These are phyloP conservation scores for Fusarium succisae DNA, from an alignment of 2,329 filamentous ascomycete genomes.

Conservation along the genomic window DNA sequence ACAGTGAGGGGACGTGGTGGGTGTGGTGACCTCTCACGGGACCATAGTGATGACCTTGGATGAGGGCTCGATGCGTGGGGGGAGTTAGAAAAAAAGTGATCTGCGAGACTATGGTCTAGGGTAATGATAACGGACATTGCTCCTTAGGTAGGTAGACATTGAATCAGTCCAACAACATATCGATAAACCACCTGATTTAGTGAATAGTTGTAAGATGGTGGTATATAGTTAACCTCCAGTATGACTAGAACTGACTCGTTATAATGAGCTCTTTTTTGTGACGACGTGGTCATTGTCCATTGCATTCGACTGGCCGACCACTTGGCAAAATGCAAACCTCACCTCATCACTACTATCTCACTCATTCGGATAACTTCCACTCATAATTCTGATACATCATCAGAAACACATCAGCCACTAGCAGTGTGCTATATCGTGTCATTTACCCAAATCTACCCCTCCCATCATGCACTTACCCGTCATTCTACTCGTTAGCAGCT, in stretches of 20 bases:
- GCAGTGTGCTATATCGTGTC: neutral
- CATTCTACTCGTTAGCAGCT: neutral
- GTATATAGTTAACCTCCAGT: constrained; percentile 4
- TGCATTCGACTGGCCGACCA: neutral
- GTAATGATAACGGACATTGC: constrained; percentile 20
- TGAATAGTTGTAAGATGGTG: constrained; percentile 8
- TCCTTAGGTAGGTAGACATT: neutral
- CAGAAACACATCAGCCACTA: neutral
- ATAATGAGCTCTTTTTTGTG: neutral
- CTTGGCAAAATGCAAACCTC: neutral
- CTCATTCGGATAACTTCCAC: constrained; percentile 4
- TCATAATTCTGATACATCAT: constrained; percentile 14
- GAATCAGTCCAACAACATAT: neutral
- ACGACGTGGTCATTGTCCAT: neutral
- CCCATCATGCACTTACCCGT: constrained; percentile 18
- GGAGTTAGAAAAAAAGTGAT: neutral
- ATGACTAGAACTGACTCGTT: constrained; percentile 2
- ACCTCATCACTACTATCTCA: constrained; percentile 1
- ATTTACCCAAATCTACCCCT: constrained; percentile 2
- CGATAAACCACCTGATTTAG: constrained; percentile 5
- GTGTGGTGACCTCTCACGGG: constrained; percentile 35
- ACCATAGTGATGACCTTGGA: constrained; percentile 26
- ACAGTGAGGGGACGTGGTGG: neutral
- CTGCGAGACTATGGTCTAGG: constrained; percentile 16
- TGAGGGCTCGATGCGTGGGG: constrained; percentile 20